A percentile compares a stretch with the other conserved stretches of the same genome.
Conservation (phyloP, 495 filamentous ascomycete species). For the Hapsidospora chrysogenum region DNA sequence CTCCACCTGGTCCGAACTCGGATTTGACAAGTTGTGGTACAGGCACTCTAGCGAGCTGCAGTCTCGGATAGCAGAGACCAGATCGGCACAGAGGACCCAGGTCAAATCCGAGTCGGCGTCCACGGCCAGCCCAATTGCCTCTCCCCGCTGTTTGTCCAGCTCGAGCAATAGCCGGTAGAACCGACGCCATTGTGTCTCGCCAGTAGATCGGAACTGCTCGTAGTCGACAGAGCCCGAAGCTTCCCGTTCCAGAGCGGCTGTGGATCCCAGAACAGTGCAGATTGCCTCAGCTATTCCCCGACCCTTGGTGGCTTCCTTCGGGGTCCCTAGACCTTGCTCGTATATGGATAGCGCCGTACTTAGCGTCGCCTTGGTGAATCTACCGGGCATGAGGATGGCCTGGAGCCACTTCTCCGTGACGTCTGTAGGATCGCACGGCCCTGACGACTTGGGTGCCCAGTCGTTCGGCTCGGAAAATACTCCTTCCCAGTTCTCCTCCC, state of each 20-base stretch:
- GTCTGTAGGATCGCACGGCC: constrained; percentile 45
- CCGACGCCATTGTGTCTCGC: constrained; percentile 72
- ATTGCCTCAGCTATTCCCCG: constrained; percentile 43
- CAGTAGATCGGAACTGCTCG: constrained; percentile 47
- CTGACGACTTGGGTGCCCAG: constrained; percentile 34
- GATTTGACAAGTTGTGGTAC: constrained; percentile 32
- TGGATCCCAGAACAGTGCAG: constrained; percentile 48
- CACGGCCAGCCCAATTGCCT: constrained; percentile 57
- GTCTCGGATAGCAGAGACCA: constrained; percentile 57
- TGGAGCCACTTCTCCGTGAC: constrained; percentile 49
- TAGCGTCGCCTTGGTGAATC: constrained; percentile 59
- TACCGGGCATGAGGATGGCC: constrained; percentile 67
- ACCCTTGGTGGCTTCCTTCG: constrained; percentile 22
- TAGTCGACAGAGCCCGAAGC: constrained; percentile 54
- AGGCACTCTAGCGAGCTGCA: constrained; percentile 65
- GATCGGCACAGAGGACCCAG: constrained; percentile 69
- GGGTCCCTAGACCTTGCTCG: constrained; percentile 36
- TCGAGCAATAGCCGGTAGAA: constrained; percentile 76
- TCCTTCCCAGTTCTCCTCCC: constrained; percentile 55
- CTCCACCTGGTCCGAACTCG: constrained; percentile 15
- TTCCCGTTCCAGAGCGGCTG: constrained; percentile 40
- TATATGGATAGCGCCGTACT: constrained; percentile 69
- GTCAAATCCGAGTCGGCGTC: constrained; percentile 56
- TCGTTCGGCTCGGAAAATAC: constrained; percentile 47
- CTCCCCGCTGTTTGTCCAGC: constrained; percentile 68